A percentile compares a stretch with the other conserved stretches of the same genome.
Conservation (phyloP, 208 protist species). For the Phytomonas sp. region DNA sequence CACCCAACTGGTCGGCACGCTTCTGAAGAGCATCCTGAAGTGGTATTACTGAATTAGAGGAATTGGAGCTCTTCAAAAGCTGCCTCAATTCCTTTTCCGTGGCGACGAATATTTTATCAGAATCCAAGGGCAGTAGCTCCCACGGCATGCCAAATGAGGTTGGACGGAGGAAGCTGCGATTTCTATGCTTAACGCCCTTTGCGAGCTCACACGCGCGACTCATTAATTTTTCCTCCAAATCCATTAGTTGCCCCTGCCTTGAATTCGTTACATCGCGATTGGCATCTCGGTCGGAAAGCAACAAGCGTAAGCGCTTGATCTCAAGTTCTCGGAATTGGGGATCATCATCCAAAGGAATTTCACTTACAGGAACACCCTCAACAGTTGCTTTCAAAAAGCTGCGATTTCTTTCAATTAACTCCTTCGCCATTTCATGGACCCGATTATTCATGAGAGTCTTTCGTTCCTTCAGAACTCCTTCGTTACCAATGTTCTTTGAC, state of each 20-base stretch:
- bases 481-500: constrained; percentile 14
- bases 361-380: constrained; percentile 46
- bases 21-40: constrained; percentile 42
- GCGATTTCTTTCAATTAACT: constrained; percentile 50
- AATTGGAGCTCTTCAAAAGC: constrained; percentile 28
- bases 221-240: constrained; percentile 47
- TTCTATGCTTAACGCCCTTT: constrained; percentile 34
- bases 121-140: constrained; percentile 28
- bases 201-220: constrained; percentile 46
- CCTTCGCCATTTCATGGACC: constrained; percentile 40
- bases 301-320: constrained; percentile 54
- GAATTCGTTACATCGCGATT: constrained; percentile 15
- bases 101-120: constrained; percentile 44
- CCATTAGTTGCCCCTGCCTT: constrained; percentile 41
- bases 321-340: constrained; percentile 45
- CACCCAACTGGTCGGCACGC: constrained; percentile 49
- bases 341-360: constrained; percentile 60
- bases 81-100: constrained; percentile 43
- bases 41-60: constrained; percentile 25
- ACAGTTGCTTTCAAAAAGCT: constrained; percentile 62
- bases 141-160: constrained; percentile 52
- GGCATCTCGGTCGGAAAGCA: constrained; percentile 40
- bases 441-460: constrained; percentile 66
- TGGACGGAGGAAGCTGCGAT: constrained; percentile 45
- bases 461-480: constrained; percentile 24